Evolutionary conservation across 2,329 filamentous ascomycete genomes (phyloP), one percentile per base, ranked within the genome.

Genomic region (Ophiostoma piceae): DNA sequence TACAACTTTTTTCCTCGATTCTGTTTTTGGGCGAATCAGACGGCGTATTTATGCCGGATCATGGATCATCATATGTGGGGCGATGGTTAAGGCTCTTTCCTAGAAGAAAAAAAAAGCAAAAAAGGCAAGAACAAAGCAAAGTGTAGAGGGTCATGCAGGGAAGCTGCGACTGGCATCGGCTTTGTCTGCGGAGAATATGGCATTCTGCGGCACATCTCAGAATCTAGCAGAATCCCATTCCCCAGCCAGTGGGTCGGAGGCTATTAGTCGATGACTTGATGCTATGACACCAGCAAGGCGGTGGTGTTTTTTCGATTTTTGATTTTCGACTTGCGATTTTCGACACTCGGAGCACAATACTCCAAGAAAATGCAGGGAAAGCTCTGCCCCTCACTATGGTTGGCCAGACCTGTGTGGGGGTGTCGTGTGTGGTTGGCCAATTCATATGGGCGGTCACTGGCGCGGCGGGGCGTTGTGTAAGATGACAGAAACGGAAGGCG

Each of bases 361-460:
- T 9, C 16, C 14, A n/a, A n/a, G 6, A n/a, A 47, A 47, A 16
- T n/a, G 43, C 43, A 47, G 19, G 43, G 54, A 26, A 29, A 43
- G 65, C n/a, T 65, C 39, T 67, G 69, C 66, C 69, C 65, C 68
- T 67, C 51, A 19, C 32, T 41, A 16, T 32, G 69, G 54, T 64
- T 54, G 67, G 60, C 62, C 57, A 51, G 54, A 9, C 32, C 67
- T 32, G 26, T 14, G 47, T 37, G 35, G 60, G 54, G 60, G 60
- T 57, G 26, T 14, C 29, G 16, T 37, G 26, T 70, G 43, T 71
- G 71, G 69, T 71, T 71, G 71, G 71, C 66, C 71, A 72, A 70
- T 71, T 69, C 57, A 43, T 37, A 37, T 43, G 37, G 26, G 64
- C 47, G 41, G 32, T 32, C 41, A 57, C 29, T 8, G 47, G 39